Base-by-base conservation (phyloP, 208 protist genomes). In the Trypanosoma brucei region DNA sequence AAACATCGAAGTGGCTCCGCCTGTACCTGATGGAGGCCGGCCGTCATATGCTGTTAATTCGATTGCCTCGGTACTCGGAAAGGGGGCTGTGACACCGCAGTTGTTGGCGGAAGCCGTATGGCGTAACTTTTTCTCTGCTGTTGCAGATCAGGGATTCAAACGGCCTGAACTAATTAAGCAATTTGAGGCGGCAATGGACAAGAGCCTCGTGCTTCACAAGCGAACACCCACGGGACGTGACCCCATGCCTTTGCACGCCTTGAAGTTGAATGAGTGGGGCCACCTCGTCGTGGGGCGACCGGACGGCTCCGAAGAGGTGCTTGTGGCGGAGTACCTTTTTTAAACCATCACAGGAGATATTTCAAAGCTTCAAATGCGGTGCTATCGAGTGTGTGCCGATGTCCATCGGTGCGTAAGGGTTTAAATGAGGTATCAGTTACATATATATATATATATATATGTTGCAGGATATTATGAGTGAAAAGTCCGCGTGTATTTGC, bases 311-410 rank as follows among this genome's bases (percentile, higher is more conserved):
- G 69, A 80, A 48, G 79, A 86, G 36, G 75, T 62, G 3, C 74
- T 91, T 7, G 39, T 64, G 0, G 76, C 84, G 9, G 84, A 91
- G 3, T 91, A 91, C 59, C 65, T 91, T 3, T 86, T 85, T 62
- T 91, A 82, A 72, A 35, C 6, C 30, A 55, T 31, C 33, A 22
- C 22, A 22, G 22, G 22, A 22, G 22, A 22, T 22, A 22, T 22
- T 22, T 22, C 22, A 22, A 22, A 22, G 22, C 22, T 22, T 22
- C 22, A 22, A 22, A 22, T 22, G 22, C 22, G 22, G 22, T 22
- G 22, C 22, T 22, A 22, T 22, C 22, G 22, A 22, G 22, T 22
- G 22, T 22, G 22, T 22, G 22, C 22, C 22, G 22, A 22, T 22
- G 22, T 22, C 22, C 22, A 22, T 22, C 22, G 22, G 22, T 22